phyloP scores from a whole-genome alignment of 2,329 filamentous ascomycete genomes.

The Coniochaeta sp. region DNA sequence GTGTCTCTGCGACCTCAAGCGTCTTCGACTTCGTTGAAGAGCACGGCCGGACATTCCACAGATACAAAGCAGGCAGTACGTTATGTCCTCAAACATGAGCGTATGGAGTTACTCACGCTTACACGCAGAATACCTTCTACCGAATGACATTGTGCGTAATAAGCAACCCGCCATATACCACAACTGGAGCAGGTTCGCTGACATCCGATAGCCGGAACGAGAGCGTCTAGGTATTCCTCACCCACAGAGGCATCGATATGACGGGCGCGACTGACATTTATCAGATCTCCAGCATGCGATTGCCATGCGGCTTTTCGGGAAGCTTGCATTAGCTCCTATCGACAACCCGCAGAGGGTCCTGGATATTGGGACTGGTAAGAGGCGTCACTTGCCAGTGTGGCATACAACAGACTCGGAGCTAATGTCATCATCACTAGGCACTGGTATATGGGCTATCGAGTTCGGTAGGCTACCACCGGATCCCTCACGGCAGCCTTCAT shows the following conservation, averaged over 20 bases:
- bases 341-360: constrained; percentile 1
- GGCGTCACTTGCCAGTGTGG: neutral
- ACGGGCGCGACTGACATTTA: neutral
- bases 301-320: neutral
- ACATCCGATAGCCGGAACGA: neutral
- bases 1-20: constrained; percentile 3
- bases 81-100: neutral
- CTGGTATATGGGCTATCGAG: constrained; percentile 2
- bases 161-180: too few relatives aligned
- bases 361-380: neutral
- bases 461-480: neutral
- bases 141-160: neutral
- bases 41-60: constrained; percentile 3
- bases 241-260: neutral
- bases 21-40: constrained; percentile 5
- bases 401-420: neutral
- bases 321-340: neutral
- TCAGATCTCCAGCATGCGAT: constrained; percentile 1
- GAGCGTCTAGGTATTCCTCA: neutral
- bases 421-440: neutral
- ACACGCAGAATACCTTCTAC: neutral
- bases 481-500: neutral
- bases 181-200: neutral
- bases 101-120: neutral
- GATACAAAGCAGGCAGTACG: constrained; percentile 3